Base-by-base conservation (phyloP, 768 basidiomycete genomes). In the Chlorophyllum brunneum region DNA sequence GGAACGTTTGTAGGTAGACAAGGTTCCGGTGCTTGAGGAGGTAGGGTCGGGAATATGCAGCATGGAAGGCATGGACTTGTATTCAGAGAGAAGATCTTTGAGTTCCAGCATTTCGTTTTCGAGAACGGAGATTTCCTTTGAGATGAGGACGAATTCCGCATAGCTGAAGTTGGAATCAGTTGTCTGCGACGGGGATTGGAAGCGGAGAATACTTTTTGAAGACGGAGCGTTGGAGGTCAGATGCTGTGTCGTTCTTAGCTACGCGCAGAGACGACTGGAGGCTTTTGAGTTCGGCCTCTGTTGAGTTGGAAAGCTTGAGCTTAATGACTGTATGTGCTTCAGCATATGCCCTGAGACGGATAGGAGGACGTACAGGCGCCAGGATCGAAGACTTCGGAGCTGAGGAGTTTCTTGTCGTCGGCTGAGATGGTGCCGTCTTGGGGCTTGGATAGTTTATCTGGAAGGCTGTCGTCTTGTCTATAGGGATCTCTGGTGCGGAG, bases 81-180 rank as follows among this genome's bases (percentile, higher is more conserved):
- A 98, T 63, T 99, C 97, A 10, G 89, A 85, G 3, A 98, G 77
- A 5, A 88, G 80, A 50, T 95, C 92, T 67, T 97, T 98, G 65
- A 99, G 82, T 63, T 98, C 95, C 26, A 98, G 79, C 88, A 98
- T 91, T 67, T 98, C 95, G 63, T 94, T 95, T 73, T 99, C 97
- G 23, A 99, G 81, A 1, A 90, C 86, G 23, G 89, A 86, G 48
- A 99, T 95, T 70, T 98, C 97, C 64, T 98, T 98, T 3, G 97
- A 97, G 18, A 99, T 91, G 50, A 88, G 77, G 23, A 99, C 91
- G 64, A 98, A 98, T 65, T 98, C 93, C 40, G 94, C 90, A 63
- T 98, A 98, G 70, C 95, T 98, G 61, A 18, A 37, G 24, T 26
- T 18, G 48, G 38, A 51, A 40, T 54, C 18, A 60, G 43, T 48